These are phyloP conservation scores for Fusarium sacchari DNA, from an alignment of 2,329 filamentous ascomycete genomes.

Conservation along the genomic window DNA sequence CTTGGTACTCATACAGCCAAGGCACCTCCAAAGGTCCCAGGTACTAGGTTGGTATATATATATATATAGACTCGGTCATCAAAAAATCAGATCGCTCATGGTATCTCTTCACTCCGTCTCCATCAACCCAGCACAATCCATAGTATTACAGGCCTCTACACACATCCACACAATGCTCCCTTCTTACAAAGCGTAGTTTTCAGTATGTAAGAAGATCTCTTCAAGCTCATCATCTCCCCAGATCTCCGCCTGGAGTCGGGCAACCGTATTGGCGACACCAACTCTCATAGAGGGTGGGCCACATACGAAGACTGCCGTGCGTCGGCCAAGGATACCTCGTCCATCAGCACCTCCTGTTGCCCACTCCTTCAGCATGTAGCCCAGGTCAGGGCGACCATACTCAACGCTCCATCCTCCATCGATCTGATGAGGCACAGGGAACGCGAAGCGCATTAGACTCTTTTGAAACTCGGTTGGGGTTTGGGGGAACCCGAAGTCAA, in stretches of 20 bases:
- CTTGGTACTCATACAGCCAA: slow-evolving; percentile 20
- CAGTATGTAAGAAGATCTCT: slow-evolving; percentile 93
- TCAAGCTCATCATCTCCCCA: slow-evolving; percentile 82
- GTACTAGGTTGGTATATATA: slow-evolving; percentile 12
- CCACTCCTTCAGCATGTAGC: slow-evolving; percentile 86
- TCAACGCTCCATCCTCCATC: slow-evolving; percentile 90
- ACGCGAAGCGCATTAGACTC: slow-evolving; percentile 89
- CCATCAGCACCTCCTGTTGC: slow-evolving; percentile 75
- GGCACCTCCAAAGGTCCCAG: neutral
- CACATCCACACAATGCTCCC: neutral
- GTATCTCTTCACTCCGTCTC: slow-evolving; percentile 39
- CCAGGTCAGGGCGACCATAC: slow-evolving; percentile 89
- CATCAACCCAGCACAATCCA: neutral
- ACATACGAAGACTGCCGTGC: slow-evolving; percentile 92
- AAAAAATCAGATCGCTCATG: slow-evolving; percentile 42
- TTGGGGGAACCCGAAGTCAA: slow-evolving; percentile 83
- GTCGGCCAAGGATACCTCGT: slow-evolving; percentile 76
- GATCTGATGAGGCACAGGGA: slow-evolving; percentile 74
- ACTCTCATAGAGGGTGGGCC: slow-evolving; percentile 88
- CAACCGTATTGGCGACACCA: slow-evolving; percentile 87
- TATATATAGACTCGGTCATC: slow-evolving; percentile 22
- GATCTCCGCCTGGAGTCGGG: slow-evolving; percentile 82
- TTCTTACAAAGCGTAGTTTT: slow-evolving; percentile 85
- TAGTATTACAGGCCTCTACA: slow-evolving; percentile 37
- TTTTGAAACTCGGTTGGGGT: slow-evolving; percentile 91